Percentiles rank a stretch among this genome's conserved stretches.
phyloP scores from a whole-genome alignment of 169 alveolate genomes.

The Cryptosporidium ryanae region DNA sequence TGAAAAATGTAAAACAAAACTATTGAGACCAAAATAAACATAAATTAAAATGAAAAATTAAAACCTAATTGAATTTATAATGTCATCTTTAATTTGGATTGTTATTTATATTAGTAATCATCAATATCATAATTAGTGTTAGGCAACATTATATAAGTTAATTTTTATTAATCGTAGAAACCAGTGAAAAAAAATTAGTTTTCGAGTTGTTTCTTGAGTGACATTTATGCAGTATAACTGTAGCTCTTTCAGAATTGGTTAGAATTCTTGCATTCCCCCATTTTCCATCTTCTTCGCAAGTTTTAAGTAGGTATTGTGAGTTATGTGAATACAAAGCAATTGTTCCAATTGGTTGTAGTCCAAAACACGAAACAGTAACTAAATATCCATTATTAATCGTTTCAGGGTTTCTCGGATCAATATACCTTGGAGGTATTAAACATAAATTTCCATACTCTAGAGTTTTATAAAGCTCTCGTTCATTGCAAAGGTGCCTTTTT shows the following conservation, averaged over 20 bases:
- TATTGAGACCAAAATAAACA: constrained; percentile 48
- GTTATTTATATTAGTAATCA: neutral
- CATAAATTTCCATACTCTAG: constrained; percentile 32
- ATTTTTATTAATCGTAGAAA: constrained; percentile 16
- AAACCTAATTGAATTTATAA: constrained; percentile 5
- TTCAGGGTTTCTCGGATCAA: constrained; percentile 44
- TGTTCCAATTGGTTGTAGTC: constrained; percentile 66
- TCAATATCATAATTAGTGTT: neutral
- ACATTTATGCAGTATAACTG: constrained; percentile 47
- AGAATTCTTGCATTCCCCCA: constrained; percentile 60
- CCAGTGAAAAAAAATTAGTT: constrained; percentile 18
- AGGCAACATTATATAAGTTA: neutral
- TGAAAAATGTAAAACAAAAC: constrained; percentile 49
- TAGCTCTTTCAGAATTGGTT: constrained; percentile 42
- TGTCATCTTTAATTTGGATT: neutral
- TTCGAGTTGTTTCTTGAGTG: constrained; percentile 27
- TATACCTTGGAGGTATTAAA: constrained; percentile 24
- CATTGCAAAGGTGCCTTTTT: constrained; percentile 55
- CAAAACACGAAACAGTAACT: constrained; percentile 67
- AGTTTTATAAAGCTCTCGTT: constrained; percentile 17
- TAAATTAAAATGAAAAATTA: constrained; percentile 10
- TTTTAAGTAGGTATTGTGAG: constrained; percentile 16
- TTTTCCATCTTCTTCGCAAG: constrained; percentile 52
- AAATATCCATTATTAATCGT: constrained; percentile 22
- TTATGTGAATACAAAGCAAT: constrained; percentile 26